Conservation (phyloP, 73 alveolate genomes). For the Paraurostyla sp. region DNA sequence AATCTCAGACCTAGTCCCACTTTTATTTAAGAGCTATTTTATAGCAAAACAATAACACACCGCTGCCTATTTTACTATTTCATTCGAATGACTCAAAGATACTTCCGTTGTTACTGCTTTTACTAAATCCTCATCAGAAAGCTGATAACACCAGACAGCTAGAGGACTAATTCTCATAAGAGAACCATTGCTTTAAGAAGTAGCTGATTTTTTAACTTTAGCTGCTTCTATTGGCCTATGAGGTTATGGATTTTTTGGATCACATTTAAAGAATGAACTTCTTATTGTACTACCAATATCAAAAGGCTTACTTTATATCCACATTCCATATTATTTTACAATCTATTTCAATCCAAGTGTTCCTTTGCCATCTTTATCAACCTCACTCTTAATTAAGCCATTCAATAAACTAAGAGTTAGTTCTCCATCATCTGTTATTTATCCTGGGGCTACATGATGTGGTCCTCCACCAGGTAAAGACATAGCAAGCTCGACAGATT, state of each 20-base stretch:
- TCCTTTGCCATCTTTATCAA: neutral
- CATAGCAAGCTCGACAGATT: constrained; percentile 56
- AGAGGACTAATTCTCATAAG: constrained; percentile 75
- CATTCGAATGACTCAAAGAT: constrained; percentile 64
- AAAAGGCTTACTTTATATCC: constrained; percentile 70
- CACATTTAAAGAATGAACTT: constrained; percentile 49
- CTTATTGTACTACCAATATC: constrained; percentile 76
- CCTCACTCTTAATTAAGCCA: constrained; percentile 56
- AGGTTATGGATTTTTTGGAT: constrained; percentile 56
- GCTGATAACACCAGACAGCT: constrained; percentile 69
- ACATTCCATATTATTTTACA: constrained; percentile 55
- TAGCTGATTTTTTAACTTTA: constrained; percentile 37
- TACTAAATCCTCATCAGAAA: constrained; percentile 26
- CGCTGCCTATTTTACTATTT: neutral
- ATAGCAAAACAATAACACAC: constrained; percentile 49
- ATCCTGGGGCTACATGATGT: constrained; percentile 69
- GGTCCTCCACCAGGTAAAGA: constrained; percentile 76
- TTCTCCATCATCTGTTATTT: constrained; percentile 81
- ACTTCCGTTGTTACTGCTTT: constrained; percentile 30
- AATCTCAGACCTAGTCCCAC: constrained; percentile 50
- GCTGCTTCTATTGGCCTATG: constrained; percentile 56
- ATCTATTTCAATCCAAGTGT: constrained; percentile 48
- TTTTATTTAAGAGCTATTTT: neutral
- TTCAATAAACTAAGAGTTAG: constrained; percentile 58
- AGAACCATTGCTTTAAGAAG: constrained; percentile 74